phyloP scores from a whole-genome alignment of 1,284 basidiomycete genomes.

The Mycena sp. region DNA sequence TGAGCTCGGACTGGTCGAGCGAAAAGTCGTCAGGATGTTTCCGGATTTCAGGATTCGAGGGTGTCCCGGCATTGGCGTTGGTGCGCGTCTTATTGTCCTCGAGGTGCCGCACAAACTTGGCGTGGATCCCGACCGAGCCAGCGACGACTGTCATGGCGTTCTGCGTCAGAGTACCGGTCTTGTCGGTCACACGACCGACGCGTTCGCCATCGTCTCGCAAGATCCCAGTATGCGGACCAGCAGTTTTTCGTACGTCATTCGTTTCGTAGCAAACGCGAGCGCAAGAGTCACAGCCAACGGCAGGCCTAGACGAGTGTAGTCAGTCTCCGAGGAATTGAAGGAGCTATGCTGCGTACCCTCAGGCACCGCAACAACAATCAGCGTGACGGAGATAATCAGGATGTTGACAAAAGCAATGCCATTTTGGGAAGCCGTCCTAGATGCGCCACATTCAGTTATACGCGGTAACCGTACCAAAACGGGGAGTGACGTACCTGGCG shows the following conservation, averaged over 20 bases:
- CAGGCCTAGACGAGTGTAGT: constrained; percentile 62
- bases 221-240: constrained; percentile 95
- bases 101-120: constrained; percentile 90
- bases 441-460: constrained; percentile 34
- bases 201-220: constrained; percentile 99
- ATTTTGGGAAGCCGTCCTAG: constrained; percentile 78
- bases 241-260: constrained; percentile 95
- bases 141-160: constrained; percentile 97
- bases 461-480: background rate
- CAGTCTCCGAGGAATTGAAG: constrained; percentile 16
- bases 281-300: constrained; percentile 97
- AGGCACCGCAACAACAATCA: constrained; percentile 97
- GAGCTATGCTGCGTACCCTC: constrained; percentile 67
- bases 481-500: constrained; percentile 46
- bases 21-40: constrained; percentile 80
- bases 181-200: constrained; percentile 97
- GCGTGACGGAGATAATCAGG: constrained; percentile 93
- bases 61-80: constrained; percentile 71
- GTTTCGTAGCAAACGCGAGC: constrained; percentile 95
- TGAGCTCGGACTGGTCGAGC: constrained; percentile 81
- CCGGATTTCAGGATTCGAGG: constrained; percentile 34
- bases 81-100: constrained; percentile 79
- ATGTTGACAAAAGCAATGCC: constrained; percentile 94
- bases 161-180: constrained; percentile 93
- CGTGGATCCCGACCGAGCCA: constrained; percentile 92